A percentile compares a stretch with the other conserved stretches of the same genome.
These are phyloP conservation scores for Trichosporon sp. DNA, from an alignment of 1,284 basidiomycete genomes.

Conservation along the genomic window DNA sequence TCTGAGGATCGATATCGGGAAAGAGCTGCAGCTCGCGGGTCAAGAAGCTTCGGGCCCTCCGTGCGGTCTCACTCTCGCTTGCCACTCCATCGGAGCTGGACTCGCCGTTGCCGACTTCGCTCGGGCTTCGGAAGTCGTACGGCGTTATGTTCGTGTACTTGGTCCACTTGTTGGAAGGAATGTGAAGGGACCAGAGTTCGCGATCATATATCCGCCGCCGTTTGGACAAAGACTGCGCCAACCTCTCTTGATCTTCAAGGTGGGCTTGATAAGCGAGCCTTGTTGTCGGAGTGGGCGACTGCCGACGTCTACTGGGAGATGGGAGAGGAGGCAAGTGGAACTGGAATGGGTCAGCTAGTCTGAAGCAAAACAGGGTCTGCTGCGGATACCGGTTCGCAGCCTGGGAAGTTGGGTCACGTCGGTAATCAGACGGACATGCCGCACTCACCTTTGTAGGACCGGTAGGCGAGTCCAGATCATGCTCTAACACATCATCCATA, in stretches of 20 bases:
- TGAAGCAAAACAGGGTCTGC: too few species aligned
- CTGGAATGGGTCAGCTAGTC: conserved; percentile 54
- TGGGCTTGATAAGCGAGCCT: background rate
- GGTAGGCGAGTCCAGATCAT: conserved; percentile 51
- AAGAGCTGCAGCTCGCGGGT: conserved; percentile 61
- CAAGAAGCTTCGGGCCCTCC: conserved; percentile 68
- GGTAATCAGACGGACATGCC: too few species aligned
- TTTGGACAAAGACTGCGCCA: conserved; percentile 44
- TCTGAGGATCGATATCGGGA: conserved; percentile 52
- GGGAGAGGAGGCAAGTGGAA: conserved; percentile 61
- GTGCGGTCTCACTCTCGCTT: conserved; percentile 3
- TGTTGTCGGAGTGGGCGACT: conserved; percentile 1
- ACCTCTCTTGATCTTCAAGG: background rate
- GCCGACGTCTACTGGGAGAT: background rate
- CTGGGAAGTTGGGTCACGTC: too few species aligned
- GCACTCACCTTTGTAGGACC: conserved; percentile 40
- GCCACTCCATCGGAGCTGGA: background rate
- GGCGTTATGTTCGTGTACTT: conserved; percentile 74
- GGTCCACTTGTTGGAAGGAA: conserved; percentile 75
- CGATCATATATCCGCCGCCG: conserved; percentile 66
- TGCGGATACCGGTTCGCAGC: too few species aligned
- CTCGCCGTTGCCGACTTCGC: background rate
- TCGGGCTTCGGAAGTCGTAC: conserved; percentile 59
- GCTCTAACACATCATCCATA: conserved; percentile 71
- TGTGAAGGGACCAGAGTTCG: conserved; percentile 76